Conservation (phyloP, 306 rosid genomes). For the Vigna angularis region DNA sequence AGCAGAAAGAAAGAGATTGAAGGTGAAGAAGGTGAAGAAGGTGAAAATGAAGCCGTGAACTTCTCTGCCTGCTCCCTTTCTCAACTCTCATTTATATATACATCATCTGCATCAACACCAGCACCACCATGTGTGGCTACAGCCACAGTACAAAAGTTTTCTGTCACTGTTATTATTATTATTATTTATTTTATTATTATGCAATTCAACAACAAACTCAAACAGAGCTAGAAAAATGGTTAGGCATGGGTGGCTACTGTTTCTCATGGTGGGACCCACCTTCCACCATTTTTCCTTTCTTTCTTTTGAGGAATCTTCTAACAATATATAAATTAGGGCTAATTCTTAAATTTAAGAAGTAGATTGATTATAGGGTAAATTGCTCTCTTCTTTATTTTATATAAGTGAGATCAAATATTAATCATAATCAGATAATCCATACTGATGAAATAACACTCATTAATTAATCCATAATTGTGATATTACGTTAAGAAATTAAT, state of each 20-base stretch:
- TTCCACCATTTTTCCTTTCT: not conserved
- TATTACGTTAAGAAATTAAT: no score
- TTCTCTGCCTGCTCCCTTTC: not conserved
- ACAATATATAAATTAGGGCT: not conserved
- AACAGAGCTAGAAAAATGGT: not conserved
- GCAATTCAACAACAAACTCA: no score
- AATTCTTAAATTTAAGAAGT: no score
- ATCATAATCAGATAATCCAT: no score
- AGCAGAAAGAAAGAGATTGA: not conserved
- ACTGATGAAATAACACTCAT: no score
- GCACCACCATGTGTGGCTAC: not conserved
- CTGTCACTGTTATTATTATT: not conserved
- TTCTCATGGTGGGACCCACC: slow-evolving; percentile 34
- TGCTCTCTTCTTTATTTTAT: no score
- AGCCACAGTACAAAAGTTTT: not conserved
- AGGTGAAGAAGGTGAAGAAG: not conserved
- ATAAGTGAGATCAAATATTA: no score
- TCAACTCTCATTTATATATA: not conserved
- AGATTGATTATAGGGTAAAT: no score
- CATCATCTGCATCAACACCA: not conserved
- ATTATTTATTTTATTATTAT: no score
- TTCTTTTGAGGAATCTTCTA: not conserved
- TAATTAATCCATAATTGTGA: no score
- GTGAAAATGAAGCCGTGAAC: slow-evolving; percentile 36
- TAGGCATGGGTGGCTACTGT: slow-evolving; percentile 4